A percentile compares a stretch with the other conserved stretches of the same genome.
These are phyloP conservation scores for Cynanchum wilfordii DNA, from an alignment of 257 asterid species.

Conservation along the genomic window DNA sequence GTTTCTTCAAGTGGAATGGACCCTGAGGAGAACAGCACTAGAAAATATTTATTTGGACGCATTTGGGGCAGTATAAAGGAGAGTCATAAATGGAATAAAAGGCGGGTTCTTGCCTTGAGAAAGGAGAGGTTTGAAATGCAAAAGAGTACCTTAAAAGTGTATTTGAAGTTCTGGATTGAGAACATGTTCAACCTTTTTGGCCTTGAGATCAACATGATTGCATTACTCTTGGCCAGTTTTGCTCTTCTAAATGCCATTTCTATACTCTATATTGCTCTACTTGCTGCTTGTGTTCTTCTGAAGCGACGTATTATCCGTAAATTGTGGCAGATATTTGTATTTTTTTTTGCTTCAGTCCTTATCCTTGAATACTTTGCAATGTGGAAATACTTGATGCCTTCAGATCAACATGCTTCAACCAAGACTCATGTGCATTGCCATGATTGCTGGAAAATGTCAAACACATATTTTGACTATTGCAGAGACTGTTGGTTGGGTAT, in stretches of 20 bases:
- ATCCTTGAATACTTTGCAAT: constrained; percentile 71
- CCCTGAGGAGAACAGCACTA: constrained; percentile 29
- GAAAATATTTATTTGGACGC: constrained; percentile 53
- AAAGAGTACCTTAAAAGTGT: constrained; percentile 71
- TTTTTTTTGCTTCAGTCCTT: constrained; percentile 71
- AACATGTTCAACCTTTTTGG: constrained; percentile 96
- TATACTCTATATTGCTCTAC: constrained; percentile 65
- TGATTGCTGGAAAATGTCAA: constrained; percentile 86
- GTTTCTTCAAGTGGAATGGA: constrained; percentile 32
- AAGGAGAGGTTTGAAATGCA: constrained; percentile 92
- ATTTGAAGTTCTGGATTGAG: constrained; percentile 92
- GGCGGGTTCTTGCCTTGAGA: constrained; percentile 55
- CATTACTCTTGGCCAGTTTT: constrained; percentile 82
- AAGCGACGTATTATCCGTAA: constrained; percentile 67
- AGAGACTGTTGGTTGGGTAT: constrained; percentile 92
- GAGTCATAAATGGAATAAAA: constrained; percentile 82
- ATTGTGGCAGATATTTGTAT: constrained; percentile 77
- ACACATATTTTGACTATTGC: constrained; percentile 49
- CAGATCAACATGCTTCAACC: constrained; percentile 25
- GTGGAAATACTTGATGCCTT: constrained; percentile 73
- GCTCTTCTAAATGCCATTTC: constrained; percentile 85
- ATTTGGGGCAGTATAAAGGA: constrained; percentile 91
- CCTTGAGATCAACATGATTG: constrained; percentile 94
- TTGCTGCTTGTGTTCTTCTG: constrained; percentile 81
- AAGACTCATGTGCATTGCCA: constrained; percentile 56